Conservation (phyloP, 352 stramenopile species). For the Globisporangium splendens region DNA sequence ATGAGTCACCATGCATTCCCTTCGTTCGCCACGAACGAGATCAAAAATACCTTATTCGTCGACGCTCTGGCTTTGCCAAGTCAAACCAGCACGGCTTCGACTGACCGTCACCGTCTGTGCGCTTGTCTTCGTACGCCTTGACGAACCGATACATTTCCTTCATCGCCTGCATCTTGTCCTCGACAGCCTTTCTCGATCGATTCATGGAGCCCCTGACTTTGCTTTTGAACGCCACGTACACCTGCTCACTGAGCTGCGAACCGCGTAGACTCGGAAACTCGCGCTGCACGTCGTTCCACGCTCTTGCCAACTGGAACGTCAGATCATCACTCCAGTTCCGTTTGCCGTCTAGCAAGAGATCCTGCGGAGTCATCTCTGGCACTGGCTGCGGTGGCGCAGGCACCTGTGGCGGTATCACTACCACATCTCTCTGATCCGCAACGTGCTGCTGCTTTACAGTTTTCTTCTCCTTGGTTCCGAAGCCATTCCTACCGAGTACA, state of each 20-base stretch:
- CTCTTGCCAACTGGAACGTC: constrained; percentile 50
- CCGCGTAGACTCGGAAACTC: constrained; percentile 30
- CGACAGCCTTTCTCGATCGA: constrained; percentile 56
- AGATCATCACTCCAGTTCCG: constrained; percentile 33
- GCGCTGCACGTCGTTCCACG: constrained; percentile 39
- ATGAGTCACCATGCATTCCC: neutral
- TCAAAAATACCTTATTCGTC: constrained; percentile 32
- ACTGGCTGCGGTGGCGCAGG: neutral
- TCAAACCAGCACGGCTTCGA: constrained; percentile 49
- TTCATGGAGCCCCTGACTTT: constrained; percentile 34
- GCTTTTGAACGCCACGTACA: constrained; percentile 53
- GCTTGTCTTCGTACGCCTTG: constrained; percentile 36
- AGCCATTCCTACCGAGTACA: constrained; percentile 28
- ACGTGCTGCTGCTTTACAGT: neutral
- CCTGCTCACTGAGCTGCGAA: constrained; percentile 39
- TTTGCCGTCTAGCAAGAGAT: neutral
- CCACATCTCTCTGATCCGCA: neutral
- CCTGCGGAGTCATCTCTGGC: neutral
- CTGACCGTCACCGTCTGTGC: constrained; percentile 18
- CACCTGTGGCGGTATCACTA: neutral
- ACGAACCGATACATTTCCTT: constrained; percentile 75
- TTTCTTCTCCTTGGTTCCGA: neutral
- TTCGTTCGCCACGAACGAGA: neutral
- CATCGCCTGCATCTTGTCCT: constrained; percentile 79
- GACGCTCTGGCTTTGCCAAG: constrained; percentile 42